Evolutionary conservation across 306 rosid genomes (phyloP), one percentile per base, ranked within the genome.

Genomic region (Ammopiptanthus mongolicus): DNA sequence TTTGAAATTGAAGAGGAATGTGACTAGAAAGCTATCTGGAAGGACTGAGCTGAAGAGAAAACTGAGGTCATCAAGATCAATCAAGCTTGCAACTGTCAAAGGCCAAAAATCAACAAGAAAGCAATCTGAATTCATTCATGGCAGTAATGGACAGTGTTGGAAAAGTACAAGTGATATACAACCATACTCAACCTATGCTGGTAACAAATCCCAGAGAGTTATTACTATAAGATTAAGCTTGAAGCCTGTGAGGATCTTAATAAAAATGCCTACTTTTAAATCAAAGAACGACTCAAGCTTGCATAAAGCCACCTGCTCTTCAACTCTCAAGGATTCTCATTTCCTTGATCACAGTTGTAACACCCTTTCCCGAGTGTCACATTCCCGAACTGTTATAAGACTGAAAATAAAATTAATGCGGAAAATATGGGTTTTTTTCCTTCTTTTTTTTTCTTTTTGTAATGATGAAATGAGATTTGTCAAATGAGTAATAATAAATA

Each of bases 291-390:
- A 87, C 12, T 78, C 85, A 48, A 73, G 88, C 44, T 68, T 90
- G 51, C 86, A 46, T 58, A 92, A 77, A 69, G 84, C 93, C 42
- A 95, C 97, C 0, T 95, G 97, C 72, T 90, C 97, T 77, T 92
- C 97, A 21, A 56, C 84, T 57, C 85, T 95, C 53, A 95, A 89
- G 84, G 93, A 82, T 81, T 85, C 91, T 25, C 89, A 90, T 84
- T 86, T 89, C 59, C 76, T 84, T 29, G 78, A 81, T 66, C 52
- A 34, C 34, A n/a, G n/a, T n/a, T n/a, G n/a, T n/a, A n/a, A n/a
- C n/a, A n/a, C n/a, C n/a, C n/a, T n/a, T n/a, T n/a, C n/a, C n/a
- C n/a, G n/a, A n/a, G n/a, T n/a, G n/a, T n/a, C n/a, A n/a, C n/a
- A n/a, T n/a, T n/a, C n/a, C n/a, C n/a, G n/a, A n/a, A n/a, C n/a